Evolutionary conservation across 306 rosid species (phyloP).

Genomic region (Sindora glabra): DNA sequence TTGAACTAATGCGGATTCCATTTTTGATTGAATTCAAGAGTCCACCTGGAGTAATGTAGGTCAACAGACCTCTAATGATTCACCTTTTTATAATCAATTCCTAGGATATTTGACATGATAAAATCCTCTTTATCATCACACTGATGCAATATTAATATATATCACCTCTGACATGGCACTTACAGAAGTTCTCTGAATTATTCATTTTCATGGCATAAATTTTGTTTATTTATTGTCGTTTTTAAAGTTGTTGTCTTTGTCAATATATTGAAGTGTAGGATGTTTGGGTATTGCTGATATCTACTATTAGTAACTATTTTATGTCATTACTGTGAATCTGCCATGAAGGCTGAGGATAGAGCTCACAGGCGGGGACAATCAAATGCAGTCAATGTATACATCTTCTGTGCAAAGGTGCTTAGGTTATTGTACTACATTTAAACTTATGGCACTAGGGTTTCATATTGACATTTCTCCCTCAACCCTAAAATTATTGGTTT

Average conservation of each 20-base stretch:
- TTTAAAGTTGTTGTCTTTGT: background rate
- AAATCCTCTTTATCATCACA: too few species aligned
- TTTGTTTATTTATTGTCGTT: conserved; percentile 2
- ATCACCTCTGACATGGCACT: background rate
- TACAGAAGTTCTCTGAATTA: background rate
- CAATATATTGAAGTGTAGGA: conserved; percentile 8
- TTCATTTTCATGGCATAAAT: background rate
- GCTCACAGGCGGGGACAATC: conserved; percentile 95
- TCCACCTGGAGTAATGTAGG: background rate
- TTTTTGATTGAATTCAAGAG: background rate
- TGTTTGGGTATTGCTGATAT: background rate
- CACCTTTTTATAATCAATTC: too few species aligned
- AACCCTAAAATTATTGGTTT: conserved; percentile 15
- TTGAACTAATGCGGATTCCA: background rate
- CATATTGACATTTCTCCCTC: background rate
- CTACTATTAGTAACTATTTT: background rate
- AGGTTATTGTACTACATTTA: conserved; percentile 8
- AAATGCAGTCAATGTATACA: conserved; percentile 83
- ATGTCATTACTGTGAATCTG: conserved; percentile 16
- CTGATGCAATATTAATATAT: background rate
- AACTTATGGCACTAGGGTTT: conserved; percentile 6
- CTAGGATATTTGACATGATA: too few species aligned
- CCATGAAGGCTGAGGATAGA: conserved; percentile 92
- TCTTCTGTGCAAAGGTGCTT: conserved; percentile 82
- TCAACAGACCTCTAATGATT: conserved; percentile 1